Conservation (phyloP, 805 yeast genomes). For the Lipomyces lipofer region DNA sequence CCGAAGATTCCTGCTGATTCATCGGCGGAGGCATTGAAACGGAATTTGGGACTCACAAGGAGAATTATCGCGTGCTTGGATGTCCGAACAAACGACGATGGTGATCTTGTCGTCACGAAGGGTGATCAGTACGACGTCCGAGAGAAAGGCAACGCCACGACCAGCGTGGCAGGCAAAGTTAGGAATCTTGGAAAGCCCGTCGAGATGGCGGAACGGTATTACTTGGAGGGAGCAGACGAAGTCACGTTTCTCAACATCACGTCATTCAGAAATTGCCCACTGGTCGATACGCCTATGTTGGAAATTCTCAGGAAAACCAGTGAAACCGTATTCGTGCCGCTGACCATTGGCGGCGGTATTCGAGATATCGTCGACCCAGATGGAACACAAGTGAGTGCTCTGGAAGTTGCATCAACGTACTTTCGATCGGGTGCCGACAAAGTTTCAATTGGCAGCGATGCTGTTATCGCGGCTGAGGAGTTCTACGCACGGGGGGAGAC, state of each 20-base stretch:
- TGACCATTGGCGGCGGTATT: slow-evolving; percentile 98
- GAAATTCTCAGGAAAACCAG: slow-evolving; percentile 83
- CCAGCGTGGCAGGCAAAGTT: slow-evolving; percentile 54
- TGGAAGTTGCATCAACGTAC: slow-evolving; percentile 86
- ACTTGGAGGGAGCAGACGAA: slow-evolving; percentile 95
- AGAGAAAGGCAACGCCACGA: slow-evolving; percentile 50
- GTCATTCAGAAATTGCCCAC: slow-evolving; percentile 90
- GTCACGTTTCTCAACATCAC: slow-evolving; percentile 93
- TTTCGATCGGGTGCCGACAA: slow-evolving; percentile 98
- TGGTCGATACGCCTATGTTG: slow-evolving; percentile 92
- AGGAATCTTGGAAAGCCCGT: slow-evolving; percentile 97
- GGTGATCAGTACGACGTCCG: slow-evolving; percentile 99
- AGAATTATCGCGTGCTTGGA: slow-evolving; percentile 95
- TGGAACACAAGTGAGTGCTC: slow-evolving; percentile 76
- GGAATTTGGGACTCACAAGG: slow-evolving; percentile 65
- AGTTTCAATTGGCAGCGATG: slow-evolving; percentile 97
- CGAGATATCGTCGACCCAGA: slow-evolving; percentile 85
- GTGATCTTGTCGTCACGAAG: slow-evolving; percentile 95
- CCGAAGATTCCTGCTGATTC: neutral
- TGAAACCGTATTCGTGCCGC: slow-evolving; percentile 89
- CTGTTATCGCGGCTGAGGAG: slow-evolving; percentile 86
- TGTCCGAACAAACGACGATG: slow-evolving; percentile 91
- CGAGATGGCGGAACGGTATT: slow-evolving; percentile 85
- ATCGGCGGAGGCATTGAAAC: slow-evolving; percentile 1
- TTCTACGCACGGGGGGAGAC: slow-evolving; percentile 60